A percentile compares a stretch with the other conserved stretches of the same genome.
Evolutionary conservation across 1,139 yeast species (phyloP).

Genomic region (Sugiyamaella xylanicola): DNA sequence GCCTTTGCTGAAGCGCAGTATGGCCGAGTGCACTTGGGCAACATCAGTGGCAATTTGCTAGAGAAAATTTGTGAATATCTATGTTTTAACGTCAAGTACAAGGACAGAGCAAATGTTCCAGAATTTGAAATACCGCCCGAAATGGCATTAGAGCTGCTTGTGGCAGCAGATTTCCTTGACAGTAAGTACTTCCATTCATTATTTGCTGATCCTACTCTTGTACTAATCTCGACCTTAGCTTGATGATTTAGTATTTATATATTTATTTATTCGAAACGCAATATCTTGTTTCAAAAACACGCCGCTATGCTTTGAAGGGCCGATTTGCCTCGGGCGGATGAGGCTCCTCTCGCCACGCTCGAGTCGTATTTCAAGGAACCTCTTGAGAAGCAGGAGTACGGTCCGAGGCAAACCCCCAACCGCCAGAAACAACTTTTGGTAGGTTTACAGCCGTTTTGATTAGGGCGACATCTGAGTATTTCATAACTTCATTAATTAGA

Average conservation of each 20-base stretch:
- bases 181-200: constrained; percentile 30
- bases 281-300: too few species aligned
- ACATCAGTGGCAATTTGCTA: constrained; percentile 72
- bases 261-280: not conserved
- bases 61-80: constrained; percentile 86
- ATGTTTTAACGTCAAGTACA: constrained; percentile 72
- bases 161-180: constrained; percentile 88
- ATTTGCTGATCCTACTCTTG: not conserved
- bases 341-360: not conserved
- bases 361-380: not conserved
- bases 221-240: not conserved
- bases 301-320: too few species aligned
- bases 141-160: constrained; percentile 84
- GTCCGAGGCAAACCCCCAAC: too few species aligned
- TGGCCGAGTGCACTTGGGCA: constrained; percentile 53
- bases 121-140: constrained; percentile 93
- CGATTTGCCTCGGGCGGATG: not conserved
- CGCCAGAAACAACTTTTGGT: too few species aligned
- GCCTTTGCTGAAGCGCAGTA: constrained; percentile 54
- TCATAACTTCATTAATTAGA: constrained; percentile 4
- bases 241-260: not conserved
- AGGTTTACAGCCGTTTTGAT: too few species aligned
- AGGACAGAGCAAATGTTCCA: constrained; percentile 66
- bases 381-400: too few species aligned
- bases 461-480: too few species aligned